A percentile compares a stretch with the other conserved stretches of the same genome.
Conservation (phyloP, 176 grass and related monocot species). For the Ananas comosus region DNA sequence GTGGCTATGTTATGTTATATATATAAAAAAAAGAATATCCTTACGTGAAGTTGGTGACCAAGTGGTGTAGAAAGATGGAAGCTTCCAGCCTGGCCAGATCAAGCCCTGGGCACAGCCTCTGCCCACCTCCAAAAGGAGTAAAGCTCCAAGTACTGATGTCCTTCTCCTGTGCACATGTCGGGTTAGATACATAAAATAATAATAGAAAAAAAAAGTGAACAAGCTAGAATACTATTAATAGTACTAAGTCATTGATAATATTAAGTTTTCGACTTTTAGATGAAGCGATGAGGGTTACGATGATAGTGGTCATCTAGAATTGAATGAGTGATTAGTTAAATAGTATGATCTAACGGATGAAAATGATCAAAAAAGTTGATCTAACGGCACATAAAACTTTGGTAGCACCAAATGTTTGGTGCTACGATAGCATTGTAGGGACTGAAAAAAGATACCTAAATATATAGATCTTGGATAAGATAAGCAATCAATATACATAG, state of each 20-base stretch:
- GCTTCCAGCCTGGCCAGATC: slow-evolving; percentile 98
- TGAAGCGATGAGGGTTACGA: too few species aligned
- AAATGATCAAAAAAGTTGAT: too few species aligned
- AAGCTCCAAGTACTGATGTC: slow-evolving; percentile 69
- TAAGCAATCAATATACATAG: too few species aligned
- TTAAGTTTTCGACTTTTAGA: too few species aligned
- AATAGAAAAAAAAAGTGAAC: slow-evolving; percentile 13
- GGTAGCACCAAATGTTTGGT: background rate
- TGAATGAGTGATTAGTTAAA: too few species aligned
- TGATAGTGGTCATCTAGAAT: too few species aligned
- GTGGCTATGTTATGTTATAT: background rate
- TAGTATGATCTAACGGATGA: too few species aligned
- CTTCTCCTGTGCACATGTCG: slow-evolving; percentile 51
- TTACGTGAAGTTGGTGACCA: slow-evolving; percentile 96
- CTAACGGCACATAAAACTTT: background rate
- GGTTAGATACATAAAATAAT: background rate
- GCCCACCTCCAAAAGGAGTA: slow-evolving; percentile 94
- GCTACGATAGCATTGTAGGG: too few species aligned
- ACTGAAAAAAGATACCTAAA: background rate
- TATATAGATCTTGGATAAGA: too few species aligned
- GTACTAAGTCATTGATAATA: too few species aligned
- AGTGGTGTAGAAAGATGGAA: slow-evolving; percentile 97
- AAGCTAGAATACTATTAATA: too few species aligned
- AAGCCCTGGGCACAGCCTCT: slow-evolving; percentile 91
- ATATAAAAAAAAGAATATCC: slow-evolving; percentile 10